Evolutionary conservation across 108 stramenopile species (phyloP).

Genomic region (Seminavis robusta): DNA sequence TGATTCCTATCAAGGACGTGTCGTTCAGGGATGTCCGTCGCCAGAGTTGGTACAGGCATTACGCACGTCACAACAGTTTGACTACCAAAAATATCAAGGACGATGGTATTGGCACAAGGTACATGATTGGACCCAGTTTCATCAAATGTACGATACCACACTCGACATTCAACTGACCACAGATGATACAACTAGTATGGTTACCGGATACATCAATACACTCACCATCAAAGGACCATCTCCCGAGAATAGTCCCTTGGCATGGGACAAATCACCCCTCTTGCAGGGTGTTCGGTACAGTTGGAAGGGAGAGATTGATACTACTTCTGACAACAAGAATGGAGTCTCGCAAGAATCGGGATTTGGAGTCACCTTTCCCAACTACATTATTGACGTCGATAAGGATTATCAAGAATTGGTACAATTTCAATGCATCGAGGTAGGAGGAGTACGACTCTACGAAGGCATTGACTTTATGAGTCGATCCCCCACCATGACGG

Average conservation of each 20-base stretch:
- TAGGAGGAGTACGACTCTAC: slow-evolving; percentile 11
- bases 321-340: neutral
- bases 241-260: too few relatives aligned
- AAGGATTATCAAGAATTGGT: slow-evolving; percentile 1
- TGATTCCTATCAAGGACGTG: neutral
- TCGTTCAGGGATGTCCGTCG: slow-evolving; percentile 12
- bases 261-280: neutral
- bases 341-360: neutral
- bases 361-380: slow-evolving; percentile 13
- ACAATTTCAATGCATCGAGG: slow-evolving; percentile 17
- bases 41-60: neutral
- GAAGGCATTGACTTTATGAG: slow-evolving; percentile 15
- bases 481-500: neutral
- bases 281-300: slow-evolving; percentile 8
- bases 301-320: slow-evolving; percentile 8
- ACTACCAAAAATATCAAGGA: neutral
- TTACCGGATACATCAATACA: too few relatives aligned
- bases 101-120: slow-evolving; percentile 7
- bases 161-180: slow-evolving; percentile 12
- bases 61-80: neutral
- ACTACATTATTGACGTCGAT: slow-evolving; percentile 11
- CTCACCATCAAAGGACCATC: too few relatives aligned
- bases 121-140: slow-evolving; percentile 21
- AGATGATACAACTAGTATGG: too few relatives aligned
- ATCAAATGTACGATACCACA: slow-evolving; percentile 16